Percentiles rank a stretch among this genome's conserved stretches.
Conservation (phyloP, 2,329 filamentous ascomycete species). For the Colletotrichum plurivorum region DNA sequence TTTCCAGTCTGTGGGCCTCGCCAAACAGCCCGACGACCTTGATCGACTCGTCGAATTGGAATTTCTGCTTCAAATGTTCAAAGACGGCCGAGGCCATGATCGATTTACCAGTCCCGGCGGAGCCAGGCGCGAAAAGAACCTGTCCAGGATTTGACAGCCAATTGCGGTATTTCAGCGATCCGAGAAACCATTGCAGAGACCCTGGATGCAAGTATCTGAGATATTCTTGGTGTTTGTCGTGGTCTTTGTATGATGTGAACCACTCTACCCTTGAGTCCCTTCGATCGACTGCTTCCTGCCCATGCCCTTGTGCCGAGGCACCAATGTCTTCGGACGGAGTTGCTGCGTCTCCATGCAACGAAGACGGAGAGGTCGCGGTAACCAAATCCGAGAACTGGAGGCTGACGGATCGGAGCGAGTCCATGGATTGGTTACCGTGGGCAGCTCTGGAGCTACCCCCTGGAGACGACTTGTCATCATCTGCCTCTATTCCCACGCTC, state of each 20-base stretch:
- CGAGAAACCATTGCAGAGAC: background rate
- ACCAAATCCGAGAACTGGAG: background rate
- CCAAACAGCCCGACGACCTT: background rate
- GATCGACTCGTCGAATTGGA: background rate
- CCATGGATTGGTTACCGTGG: background rate
- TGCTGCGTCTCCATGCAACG: background rate
- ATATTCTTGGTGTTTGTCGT: background rate
- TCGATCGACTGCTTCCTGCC: background rate
- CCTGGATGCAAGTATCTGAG: background rate
- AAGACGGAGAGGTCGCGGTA: background rate
- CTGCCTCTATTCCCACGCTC: background rate
- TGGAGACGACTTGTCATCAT: background rate
- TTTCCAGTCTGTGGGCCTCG: background rate
- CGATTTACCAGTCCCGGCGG: background rate
- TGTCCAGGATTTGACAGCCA: background rate
- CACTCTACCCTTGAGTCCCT: background rate
- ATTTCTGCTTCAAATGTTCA: background rate
- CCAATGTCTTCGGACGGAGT: background rate
- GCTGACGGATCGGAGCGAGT: background rate
- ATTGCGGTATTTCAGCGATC: background rate
- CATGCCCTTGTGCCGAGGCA: background rate
- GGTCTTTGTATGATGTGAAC: background rate
- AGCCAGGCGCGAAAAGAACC: background rate
- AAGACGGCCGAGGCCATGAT: background rate
- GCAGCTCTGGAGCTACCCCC: conserved; percentile 3